These are phyloP conservation scores for Aspergillus fischeri DNA, from an alignment of 2,329 filamentous ascomycete genomes.

Conservation along the genomic window DNA sequence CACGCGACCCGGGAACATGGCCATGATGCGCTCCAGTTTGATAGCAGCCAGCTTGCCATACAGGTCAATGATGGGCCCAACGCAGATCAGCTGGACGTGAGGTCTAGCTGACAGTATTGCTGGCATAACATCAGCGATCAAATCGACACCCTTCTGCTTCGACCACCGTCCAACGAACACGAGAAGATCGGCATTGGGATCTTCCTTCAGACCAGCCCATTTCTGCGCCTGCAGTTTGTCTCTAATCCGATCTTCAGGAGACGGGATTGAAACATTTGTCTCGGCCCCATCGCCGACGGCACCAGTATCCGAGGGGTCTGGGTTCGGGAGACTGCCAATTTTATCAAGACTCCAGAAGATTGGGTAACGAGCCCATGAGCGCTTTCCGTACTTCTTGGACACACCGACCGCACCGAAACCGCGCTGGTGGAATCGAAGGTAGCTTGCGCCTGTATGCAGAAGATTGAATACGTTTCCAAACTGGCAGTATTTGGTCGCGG, in stretches of 20 bases:
- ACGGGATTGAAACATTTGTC: conserved; percentile 50
- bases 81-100: conserved; percentile 58
- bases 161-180: conserved; percentile 68
- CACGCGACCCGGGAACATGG: conserved; percentile 61
- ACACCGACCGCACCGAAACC: conserved; percentile 66
- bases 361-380: conserved; percentile 63
- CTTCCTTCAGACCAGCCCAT: conserved; percentile 61
- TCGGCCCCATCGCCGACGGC: conserved; percentile 44
- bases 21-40: conserved; percentile 62
- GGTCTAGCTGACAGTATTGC: conserved; percentile 57
- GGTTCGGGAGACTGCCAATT: conserved; percentile 61
- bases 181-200: conserved; percentile 60
- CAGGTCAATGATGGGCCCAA: conserved; percentile 64
- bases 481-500: conserved; percentile 60
- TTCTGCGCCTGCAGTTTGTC: conserved; percentile 60
- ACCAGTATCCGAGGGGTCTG: conserved; percentile 61
- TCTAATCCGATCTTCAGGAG: conserved; percentile 50
- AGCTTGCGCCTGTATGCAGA: conserved; percentile 61
- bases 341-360: conserved; percentile 65
- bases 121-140: conserved; percentile 68
- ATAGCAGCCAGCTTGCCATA: conserved; percentile 65
- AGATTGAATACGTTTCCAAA: conserved; percentile 68
- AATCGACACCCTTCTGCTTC: conserved; percentile 64
- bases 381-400: conserved; percentile 64
- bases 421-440: conserved; percentile 62